Percentiles rank a stretch among this genome's conserved stretches.
These are phyloP conservation scores for Porogramme epimiltina DNA, from an alignment of 1,284 basidiomycete species.

Conservation along the genomic window DNA sequence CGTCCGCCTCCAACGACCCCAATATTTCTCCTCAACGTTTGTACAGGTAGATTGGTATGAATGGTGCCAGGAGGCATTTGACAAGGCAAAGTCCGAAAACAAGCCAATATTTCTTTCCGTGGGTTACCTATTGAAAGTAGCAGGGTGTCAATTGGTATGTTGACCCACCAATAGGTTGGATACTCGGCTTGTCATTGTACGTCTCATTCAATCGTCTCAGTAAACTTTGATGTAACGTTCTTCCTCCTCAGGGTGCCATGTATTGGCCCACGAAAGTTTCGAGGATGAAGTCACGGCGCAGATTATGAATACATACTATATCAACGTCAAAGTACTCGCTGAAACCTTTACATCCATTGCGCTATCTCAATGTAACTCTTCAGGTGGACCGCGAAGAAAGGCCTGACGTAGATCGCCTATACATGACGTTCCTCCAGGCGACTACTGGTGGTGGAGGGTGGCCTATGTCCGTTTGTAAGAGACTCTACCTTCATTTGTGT, in stretches of 20 bases:
- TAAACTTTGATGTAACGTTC: constrained; percentile 1
- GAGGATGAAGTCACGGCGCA: constrained; percentile 41
- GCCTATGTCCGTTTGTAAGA: constrained; percentile 44
- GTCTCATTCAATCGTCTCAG: background rate
- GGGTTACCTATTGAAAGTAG: constrained; percentile 4
- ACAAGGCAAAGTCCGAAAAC: constrained; percentile 37
- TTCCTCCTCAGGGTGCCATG: constrained; percentile 29
- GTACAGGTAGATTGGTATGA: constrained; percentile 44
- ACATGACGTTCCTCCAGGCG: constrained; percentile 48
- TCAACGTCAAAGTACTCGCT: constrained; percentile 40
- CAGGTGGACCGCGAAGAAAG: constrained; percentile 46
- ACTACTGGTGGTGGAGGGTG: constrained; percentile 45
- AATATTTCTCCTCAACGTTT: too few species aligned
- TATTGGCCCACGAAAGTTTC: constrained; percentile 42
- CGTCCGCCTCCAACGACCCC: too few species aligned
- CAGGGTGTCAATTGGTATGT: background rate
- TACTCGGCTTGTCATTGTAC: constrained; percentile 40
- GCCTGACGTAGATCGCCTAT: constrained; percentile 47
- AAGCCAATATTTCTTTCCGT: constrained; percentile 45
- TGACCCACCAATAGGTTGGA: constrained; percentile 31
- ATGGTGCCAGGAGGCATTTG: constrained; percentile 42
- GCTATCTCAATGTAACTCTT: background rate
- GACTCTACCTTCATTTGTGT: too few species aligned
- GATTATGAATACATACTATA: constrained; percentile 44
- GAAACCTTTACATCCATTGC: background rate